Evolutionary conservation across 208 protist genomes (phyloP).

Genomic region (Blastocrithidia nonstop): DNA sequence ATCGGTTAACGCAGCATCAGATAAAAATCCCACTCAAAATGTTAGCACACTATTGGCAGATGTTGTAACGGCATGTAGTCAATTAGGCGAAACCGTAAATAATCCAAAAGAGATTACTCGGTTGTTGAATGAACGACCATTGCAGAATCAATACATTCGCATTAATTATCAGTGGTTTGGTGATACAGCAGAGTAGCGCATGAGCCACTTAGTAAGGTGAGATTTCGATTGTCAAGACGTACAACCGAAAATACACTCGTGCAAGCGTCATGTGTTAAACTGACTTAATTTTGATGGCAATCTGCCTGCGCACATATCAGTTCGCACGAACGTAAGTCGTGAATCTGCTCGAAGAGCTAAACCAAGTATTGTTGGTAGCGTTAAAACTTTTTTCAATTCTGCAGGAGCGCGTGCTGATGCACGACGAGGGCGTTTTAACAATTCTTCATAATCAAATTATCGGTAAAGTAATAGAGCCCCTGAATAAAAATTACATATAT

Average conservation of each 20-base stretch:
- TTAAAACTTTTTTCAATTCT: conserved; percentile 74
- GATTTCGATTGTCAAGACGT: conserved; percentile 54
- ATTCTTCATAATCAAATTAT: no score
- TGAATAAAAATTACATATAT: background rate
- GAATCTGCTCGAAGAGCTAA: conserved; percentile 45
- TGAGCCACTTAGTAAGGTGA: conserved; percentile 72
- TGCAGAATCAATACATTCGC: conserved; percentile 81
- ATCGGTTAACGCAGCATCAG: background rate
- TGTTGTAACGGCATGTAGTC: conserved; percentile 37
- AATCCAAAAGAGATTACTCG: conserved; percentile 54
- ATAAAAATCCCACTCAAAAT: conserved; percentile 11
- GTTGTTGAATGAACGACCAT: conserved; percentile 54
- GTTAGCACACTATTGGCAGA: conserved; percentile 27
- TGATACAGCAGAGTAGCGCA: conserved; percentile 77
- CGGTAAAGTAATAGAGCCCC: no score
- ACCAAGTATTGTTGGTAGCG: conserved; percentile 25
- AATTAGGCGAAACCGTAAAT: conserved; percentile 35
- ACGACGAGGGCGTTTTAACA: conserved; percentile 38
- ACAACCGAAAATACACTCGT: conserved; percentile 24
- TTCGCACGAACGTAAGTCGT: conserved; percentile 53
- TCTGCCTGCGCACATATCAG: conserved; percentile 58
- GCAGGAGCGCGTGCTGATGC: conserved; percentile 66
- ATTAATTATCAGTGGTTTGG: conserved; percentile 87
- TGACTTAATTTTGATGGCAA: conserved; percentile 83
- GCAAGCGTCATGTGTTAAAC: conserved; percentile 57